Evolutionary conservation across 768 basidiomycete genomes (phyloP).

Genomic region (Rhodotorula sphaerocarpa): DNA sequence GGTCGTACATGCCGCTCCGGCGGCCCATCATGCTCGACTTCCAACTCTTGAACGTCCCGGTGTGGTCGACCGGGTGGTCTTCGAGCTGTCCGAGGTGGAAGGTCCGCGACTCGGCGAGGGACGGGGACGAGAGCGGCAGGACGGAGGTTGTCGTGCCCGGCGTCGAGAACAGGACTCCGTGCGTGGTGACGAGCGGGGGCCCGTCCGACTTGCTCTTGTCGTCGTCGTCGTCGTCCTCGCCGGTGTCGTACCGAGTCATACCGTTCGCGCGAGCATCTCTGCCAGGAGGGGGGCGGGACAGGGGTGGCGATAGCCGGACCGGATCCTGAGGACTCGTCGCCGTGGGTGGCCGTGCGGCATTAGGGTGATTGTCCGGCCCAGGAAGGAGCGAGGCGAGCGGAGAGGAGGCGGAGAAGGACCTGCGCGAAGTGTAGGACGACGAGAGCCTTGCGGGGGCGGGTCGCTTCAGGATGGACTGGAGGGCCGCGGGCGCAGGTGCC

Average conservation of each 20-base stretch:
- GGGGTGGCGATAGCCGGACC: too few species aligned
- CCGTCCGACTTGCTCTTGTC: not conserved
- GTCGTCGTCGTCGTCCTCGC: too few species aligned
- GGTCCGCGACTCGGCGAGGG: not conserved
- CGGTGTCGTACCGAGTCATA: too few species aligned
- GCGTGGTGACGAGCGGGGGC: not conserved
- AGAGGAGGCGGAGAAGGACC: not conserved
- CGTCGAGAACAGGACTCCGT: slow-evolving; percentile 2
- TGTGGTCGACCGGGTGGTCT: not conserved
- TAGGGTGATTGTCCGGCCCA: not conserved
- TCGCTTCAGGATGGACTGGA: slow-evolving; percentile 8
- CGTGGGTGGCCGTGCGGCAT: not conserved
- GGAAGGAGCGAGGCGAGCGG: not conserved
- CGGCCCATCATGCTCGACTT: slow-evolving; percentile 15
- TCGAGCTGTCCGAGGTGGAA: not conserved
- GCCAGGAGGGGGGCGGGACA: too few species aligned
- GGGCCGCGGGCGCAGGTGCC: not conserved
- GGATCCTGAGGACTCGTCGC: not conserved
- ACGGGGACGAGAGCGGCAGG: slow-evolving; percentile 2
- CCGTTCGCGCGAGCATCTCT: too few species aligned
- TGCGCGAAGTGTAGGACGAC: not conserved
- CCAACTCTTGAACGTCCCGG: slow-evolving; percentile 22
- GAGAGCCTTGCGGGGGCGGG: not conserved
- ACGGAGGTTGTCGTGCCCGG: slow-evolving; percentile 3
- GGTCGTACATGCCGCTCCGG: slow-evolving; percentile 11